phyloP scores from a whole-genome alignment of 768 basidiomycete species.

The Rhodotorula babjevae region DNA sequence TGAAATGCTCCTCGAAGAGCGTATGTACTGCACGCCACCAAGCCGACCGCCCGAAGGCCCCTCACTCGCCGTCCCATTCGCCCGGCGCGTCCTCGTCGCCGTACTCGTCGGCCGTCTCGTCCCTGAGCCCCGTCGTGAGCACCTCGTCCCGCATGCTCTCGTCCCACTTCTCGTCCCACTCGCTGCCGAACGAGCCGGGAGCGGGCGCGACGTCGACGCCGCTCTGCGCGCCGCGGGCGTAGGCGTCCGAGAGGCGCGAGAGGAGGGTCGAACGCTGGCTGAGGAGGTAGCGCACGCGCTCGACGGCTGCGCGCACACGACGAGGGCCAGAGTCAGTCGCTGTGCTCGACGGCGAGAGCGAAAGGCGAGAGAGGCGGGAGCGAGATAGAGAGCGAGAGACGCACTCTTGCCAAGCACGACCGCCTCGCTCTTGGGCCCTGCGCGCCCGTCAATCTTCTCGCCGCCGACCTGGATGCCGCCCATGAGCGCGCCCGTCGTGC shows the following conservation, averaged over 20 bases:
- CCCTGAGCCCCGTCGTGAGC: not conserved
- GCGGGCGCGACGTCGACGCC: not conserved
- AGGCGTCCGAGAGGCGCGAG: constrained; percentile 57
- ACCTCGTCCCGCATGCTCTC: constrained; percentile 42
- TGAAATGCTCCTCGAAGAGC: too few relatives aligned
- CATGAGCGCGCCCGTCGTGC: constrained; percentile 47
- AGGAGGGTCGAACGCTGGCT: constrained; percentile 58
- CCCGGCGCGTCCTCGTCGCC: not conserved
- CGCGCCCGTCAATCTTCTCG: constrained; percentile 72
- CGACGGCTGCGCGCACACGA: constrained; percentile 61
- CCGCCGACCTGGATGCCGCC: constrained; percentile 49
- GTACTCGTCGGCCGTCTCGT: not conserved
- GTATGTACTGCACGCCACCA: too few relatives aligned
- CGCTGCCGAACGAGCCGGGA: constrained; percentile 10
- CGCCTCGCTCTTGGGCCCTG: constrained; percentile 85
- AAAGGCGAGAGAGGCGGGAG: constrained; percentile 2
- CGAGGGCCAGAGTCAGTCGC: not conserved
- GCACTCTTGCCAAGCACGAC: constrained; percentile 80
- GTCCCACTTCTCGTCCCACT: constrained; percentile 82
- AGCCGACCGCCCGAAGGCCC: not conserved
- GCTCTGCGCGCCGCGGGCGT: constrained; percentile 45
- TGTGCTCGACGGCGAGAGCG: not conserved
- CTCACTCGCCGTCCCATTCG: not conserved
- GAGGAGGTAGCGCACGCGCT: constrained; percentile 68
- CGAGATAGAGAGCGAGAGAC: constrained; percentile 42